These are phyloP conservation scores for Croton setiger DNA, from an alignment of 441 rosid genomes.

Conservation along the genomic window DNA sequence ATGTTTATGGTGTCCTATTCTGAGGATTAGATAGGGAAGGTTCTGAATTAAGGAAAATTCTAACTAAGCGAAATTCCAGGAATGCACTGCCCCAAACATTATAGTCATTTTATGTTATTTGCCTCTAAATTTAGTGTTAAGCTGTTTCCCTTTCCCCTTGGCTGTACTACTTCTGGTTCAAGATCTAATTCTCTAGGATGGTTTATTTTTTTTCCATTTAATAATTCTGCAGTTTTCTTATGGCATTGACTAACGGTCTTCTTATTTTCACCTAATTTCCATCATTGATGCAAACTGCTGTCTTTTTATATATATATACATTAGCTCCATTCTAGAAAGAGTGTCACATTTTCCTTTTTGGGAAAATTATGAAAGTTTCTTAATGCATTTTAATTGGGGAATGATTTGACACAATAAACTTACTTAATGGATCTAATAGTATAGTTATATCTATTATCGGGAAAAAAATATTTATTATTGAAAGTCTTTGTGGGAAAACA, in stretches of 20 bases:
- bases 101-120: not conserved
- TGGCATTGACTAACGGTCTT: not conserved
- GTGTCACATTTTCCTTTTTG: no score
- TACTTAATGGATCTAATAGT: no score
- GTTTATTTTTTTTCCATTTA: not conserved
- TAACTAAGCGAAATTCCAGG: not conserved
- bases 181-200: not conserved
- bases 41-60: not conserved
- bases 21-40: not conserved
- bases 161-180: not conserved
- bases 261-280: not conserved
- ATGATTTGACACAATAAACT: no score
- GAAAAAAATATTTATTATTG: no score
- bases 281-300: not conserved
- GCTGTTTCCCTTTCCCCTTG: not conserved
- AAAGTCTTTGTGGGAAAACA: no score
- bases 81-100: not conserved
- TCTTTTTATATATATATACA: not conserved
- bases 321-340: no score
- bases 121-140: not conserved
- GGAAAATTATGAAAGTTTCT: no score
- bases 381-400: no score
- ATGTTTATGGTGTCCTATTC: slow-evolving; percentile 3
- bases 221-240: not conserved
- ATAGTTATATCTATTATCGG: no score